phyloP scores from a whole-genome alignment of 768 basidiomycete genomes.

The Lactarius psammicola region DNA sequence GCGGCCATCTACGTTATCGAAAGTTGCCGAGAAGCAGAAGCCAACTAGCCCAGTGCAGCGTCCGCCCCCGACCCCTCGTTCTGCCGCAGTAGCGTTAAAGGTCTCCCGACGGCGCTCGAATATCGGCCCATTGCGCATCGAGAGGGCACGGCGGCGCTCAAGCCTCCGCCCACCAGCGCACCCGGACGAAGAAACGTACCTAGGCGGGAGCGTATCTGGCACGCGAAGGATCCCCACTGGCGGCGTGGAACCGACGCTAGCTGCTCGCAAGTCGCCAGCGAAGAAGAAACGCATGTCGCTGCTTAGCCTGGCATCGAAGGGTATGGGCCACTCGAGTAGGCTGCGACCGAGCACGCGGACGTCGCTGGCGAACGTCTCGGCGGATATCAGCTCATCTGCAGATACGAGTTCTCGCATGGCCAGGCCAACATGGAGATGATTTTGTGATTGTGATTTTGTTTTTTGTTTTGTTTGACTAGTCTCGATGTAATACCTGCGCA shows the following conservation, averaged over 20 bases:
- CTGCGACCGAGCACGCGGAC: slow-evolving; percentile 32
- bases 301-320: slow-evolving; percentile 39
- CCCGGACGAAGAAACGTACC: slow-evolving; percentile 41
- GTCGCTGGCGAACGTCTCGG: slow-evolving; percentile 40
- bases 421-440: slow-evolving; percentile 61
- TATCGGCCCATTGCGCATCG: slow-evolving; percentile 70
- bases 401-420: slow-evolving; percentile 32
- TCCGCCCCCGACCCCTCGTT: slow-evolving; percentile 16
- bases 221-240: slow-evolving; percentile 44
- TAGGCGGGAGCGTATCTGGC: slow-evolving; percentile 37
- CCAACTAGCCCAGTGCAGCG: slow-evolving; percentile 11
- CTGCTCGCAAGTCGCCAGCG: slow-evolving; percentile 46
- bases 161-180: slow-evolving; percentile 74
- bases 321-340: slow-evolving; percentile 31
- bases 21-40: not conserved
- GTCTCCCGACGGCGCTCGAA: slow-evolving; percentile 62
- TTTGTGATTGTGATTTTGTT: not conserved
- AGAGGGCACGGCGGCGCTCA: slow-evolving; percentile 71
- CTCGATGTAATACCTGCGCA: slow-evolving; percentile 2
- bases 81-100: slow-evolving; percentile 32
- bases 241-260: slow-evolving; percentile 27
- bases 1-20: slow-evolving; percentile 4
- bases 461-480: slow-evolving; percentile 3
- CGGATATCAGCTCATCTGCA: slow-evolving; percentile 49
- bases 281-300: slow-evolving; percentile 64